Conservation (phyloP, 192 early-diverging fungal species). For the Backusella psychrophila region DNA sequence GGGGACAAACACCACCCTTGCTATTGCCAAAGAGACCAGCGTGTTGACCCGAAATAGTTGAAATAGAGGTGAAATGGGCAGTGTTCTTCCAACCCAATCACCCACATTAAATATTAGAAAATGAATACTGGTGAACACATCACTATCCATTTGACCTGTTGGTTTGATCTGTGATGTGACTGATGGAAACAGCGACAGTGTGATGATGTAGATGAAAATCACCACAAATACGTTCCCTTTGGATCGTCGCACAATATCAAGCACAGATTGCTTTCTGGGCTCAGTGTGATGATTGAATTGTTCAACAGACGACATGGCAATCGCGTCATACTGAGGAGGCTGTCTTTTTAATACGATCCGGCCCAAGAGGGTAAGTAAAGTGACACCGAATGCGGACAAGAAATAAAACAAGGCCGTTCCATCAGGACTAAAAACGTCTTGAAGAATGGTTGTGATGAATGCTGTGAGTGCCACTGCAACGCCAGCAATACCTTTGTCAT, state of each 20-base stretch:
- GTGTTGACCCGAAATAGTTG: slow-evolving; percentile 42
- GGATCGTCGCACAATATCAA: slow-evolving; percentile 18
- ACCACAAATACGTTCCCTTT: slow-evolving; percentile 45
- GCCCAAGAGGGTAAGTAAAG: slow-evolving; percentile 36
- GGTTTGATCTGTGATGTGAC: slow-evolving; percentile 67
- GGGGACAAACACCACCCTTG: slow-evolving; percentile 59
- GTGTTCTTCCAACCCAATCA: slow-evolving; percentile 65
- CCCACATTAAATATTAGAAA: slow-evolving; percentile 72
- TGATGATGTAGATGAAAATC: slow-evolving; percentile 59
- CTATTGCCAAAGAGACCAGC: slow-evolving; percentile 41
- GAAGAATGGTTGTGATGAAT: slow-evolving; percentile 28
- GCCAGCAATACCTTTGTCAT: slow-evolving; percentile 50
- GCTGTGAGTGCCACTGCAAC: slow-evolving; percentile 59
- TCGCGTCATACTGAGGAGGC: slow-evolving; percentile 27
- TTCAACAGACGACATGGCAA: neutral
- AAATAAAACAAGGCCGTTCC: slow-evolving; percentile 52
- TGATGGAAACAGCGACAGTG: slow-evolving; percentile 71
- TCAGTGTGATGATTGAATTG: neutral
- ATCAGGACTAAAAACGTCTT: slow-evolving; percentile 5
- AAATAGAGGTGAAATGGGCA: slow-evolving; percentile 47
- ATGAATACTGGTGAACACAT: slow-evolving; percentile 64
- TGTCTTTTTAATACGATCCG: slow-evolving; percentile 39
- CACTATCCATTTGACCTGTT: slow-evolving; percentile 40
- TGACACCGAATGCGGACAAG: slow-evolving; percentile 39
- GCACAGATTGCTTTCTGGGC: neutral